These are phyloP conservation scores for Buddleja alternifolia DNA, from an alignment of 257 asterid species.

Conservation along the genomic window DNA sequence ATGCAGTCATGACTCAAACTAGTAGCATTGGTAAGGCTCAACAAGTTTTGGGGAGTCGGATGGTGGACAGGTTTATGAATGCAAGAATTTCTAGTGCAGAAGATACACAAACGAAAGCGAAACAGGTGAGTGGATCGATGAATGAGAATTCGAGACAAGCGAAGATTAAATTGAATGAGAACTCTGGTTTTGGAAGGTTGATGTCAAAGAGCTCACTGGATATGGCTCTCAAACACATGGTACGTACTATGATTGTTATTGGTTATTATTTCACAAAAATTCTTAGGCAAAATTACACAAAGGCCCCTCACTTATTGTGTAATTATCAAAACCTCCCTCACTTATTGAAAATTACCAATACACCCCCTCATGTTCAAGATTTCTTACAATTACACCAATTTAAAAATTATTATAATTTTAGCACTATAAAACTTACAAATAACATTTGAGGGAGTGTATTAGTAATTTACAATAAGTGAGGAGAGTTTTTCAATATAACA, in stretches of 20 bases:
- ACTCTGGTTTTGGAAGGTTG: slow-evolving; percentile 60
- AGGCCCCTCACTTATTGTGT: no score
- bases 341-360: no score
- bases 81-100: slow-evolving; percentile 51
- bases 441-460: no score
- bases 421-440: no score
- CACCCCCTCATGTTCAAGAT: no score
- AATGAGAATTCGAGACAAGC: slow-evolving; percentile 45
- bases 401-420: no score
- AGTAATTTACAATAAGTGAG: no score
- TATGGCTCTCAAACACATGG: slow-evolving; percentile 49
- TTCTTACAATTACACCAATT: no score
- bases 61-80: slow-evolving; percentile 76
- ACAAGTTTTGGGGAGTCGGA: slow-evolving; percentile 63
- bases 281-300: no score
- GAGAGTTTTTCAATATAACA: no score
- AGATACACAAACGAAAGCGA: slow-evolving; percentile 35
- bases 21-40: slow-evolving; percentile 15
- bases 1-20: slow-evolving; percentile 13
- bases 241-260: slow-evolving; percentile 18
- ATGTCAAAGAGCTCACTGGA: slow-evolving; percentile 57
- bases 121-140: slow-evolving; percentile 39
- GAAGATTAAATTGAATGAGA: slow-evolving; percentile 50
- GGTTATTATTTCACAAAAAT: no score
- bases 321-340: no score